Base-by-base conservation (phyloP, 192 early-diverging fungal species). In the Chytriomyces sp. region DNA sequence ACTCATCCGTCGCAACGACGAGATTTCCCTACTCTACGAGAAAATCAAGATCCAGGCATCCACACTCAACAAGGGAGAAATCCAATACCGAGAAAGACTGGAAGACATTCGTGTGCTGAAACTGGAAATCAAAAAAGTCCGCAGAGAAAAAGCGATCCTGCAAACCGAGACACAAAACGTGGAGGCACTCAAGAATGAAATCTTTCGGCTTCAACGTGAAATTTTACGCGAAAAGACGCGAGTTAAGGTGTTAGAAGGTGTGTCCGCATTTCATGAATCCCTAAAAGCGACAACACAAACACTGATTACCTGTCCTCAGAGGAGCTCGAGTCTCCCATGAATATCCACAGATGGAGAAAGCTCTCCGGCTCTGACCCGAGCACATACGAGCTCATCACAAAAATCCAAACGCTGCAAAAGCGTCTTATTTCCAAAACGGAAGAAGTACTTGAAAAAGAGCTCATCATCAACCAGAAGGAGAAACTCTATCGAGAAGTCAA, bases 301-400 rank as follows among this genome's bases (percentile, higher is more conserved):
- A 30, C 34, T 37, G 60, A 53, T 72, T 0, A 37, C 34, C 12
- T 1, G 3, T 14, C 66, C 52, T 34, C 44, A 86, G 87, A 87
- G 82, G 87, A 89, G 67, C 80, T 89, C 36, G 86, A 85, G 66
- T 85, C 85, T 28, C 87, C 87, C 14, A 81, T 89, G 78, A 89
- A 89, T 71, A 84, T 89, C 40, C 87, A 89, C 55, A 69, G 87
- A 55, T 89, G 87, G 87, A 67, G 87, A 30, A 85, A 85, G 59
- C 77, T 89, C 2, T 74, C 85, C 25, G 87, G 85, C 4, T 79
- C 81, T 31, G 87, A 89, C 65, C 87, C 87, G 4, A 81, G 84
- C 30, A 87, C 87, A 4, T 87, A 75, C 53, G 87, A 85, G 64
- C 80, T 89, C 30, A 84, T 89, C 53, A 82, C 84, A 14, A 89